Evolutionary conservation across 2,329 filamentous ascomycete species (phyloP).

Genomic region (Phaeosphaeriaceae sp.): DNA sequence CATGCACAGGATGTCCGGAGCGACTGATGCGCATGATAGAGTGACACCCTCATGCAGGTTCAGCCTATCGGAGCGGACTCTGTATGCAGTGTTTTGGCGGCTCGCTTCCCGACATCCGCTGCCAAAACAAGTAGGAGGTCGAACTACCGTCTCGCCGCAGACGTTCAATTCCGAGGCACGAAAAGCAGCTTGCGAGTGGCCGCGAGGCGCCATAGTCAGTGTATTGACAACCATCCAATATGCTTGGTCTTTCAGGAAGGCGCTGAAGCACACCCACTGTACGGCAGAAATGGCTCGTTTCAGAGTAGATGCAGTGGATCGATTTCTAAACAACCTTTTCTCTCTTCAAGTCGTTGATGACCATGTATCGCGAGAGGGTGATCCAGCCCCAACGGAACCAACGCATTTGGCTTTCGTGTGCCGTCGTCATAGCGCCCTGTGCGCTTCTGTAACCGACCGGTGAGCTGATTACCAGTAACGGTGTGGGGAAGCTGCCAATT

Average conservation of each 20-base stretch:
- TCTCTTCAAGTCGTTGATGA: slow-evolving; percentile 82
- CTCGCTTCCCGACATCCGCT: slow-evolving; percentile 16
- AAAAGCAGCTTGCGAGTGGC: background rate
- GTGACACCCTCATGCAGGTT: slow-evolving; percentile 13
- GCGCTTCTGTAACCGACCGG: slow-evolving; percentile 70
- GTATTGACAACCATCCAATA: background rate
- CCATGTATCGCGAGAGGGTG: slow-evolving; percentile 88
- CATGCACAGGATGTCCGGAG: slow-evolving; percentile 4
- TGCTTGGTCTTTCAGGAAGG: background rate
- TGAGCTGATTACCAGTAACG: slow-evolving; percentile 75
- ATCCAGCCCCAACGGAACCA: slow-evolving; percentile 99
- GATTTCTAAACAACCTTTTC: slow-evolving; percentile 51
- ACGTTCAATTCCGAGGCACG: background rate
- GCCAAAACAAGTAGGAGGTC: slow-evolving; percentile 11
- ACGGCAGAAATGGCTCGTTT: background rate
- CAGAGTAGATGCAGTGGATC: background rate
- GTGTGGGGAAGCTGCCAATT: slow-evolving; percentile 60
- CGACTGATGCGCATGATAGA: slow-evolving; percentile 11
- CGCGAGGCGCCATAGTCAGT: background rate
- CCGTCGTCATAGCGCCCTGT: slow-evolving; percentile 85
- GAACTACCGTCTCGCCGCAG: background rate
- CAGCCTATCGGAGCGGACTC: slow-evolving; percentile 10
- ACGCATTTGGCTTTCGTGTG: slow-evolving; percentile 94
- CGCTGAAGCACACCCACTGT: background rate
- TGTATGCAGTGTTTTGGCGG: slow-evolving; percentile 8